Evolutionary conservation across 2,329 filamentous ascomycete genomes (phyloP).

Genomic region (Penicillium sp.): DNA sequence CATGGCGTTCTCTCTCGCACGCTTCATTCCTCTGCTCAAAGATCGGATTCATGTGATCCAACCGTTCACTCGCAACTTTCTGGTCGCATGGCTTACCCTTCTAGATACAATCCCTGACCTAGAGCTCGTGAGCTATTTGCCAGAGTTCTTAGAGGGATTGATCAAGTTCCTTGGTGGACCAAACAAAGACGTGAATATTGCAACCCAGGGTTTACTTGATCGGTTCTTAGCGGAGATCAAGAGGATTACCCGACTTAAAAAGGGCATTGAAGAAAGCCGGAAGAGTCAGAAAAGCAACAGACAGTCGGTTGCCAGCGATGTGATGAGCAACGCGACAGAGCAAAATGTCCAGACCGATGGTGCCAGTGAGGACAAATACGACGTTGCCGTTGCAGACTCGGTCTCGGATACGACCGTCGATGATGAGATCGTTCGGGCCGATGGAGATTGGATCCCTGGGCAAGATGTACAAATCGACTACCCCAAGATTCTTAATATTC

Average conservation of each 20-base stretch:
- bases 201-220: constrained; percentile 83
- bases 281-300: constrained; percentile 68
- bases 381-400: constrained; percentile 55
- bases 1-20: constrained; percentile 85
- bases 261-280: constrained; percentile 82
- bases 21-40: constrained; percentile 89
- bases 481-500: constrained; percentile 83
- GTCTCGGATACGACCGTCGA: constrained; percentile 48
- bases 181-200: constrained; percentile 90
- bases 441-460: constrained; percentile 95
- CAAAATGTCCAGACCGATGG: constrained; percentile 33
- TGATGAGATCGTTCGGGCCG: constrained; percentile 59
- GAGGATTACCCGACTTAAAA: constrained; percentile 87
- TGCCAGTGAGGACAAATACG: constrained; percentile 44
- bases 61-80: constrained; percentile 88
- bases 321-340: constrained; percentile 57
- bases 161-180: constrained; percentile 89
- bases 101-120: constrained; percentile 95
- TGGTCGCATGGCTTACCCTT: constrained; percentile 93
- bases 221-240: constrained; percentile 92
- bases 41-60: constrained; percentile 93
- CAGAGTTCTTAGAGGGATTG: constrained; percentile 84
- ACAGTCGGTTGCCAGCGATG: constrained; percentile 67
- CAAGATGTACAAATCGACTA: constrained; percentile 96
- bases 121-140: constrained; percentile 87